phyloP scores from a whole-genome alignment of 2,329 filamentous ascomycete species.

The Monilinia aucupariae region DNA sequence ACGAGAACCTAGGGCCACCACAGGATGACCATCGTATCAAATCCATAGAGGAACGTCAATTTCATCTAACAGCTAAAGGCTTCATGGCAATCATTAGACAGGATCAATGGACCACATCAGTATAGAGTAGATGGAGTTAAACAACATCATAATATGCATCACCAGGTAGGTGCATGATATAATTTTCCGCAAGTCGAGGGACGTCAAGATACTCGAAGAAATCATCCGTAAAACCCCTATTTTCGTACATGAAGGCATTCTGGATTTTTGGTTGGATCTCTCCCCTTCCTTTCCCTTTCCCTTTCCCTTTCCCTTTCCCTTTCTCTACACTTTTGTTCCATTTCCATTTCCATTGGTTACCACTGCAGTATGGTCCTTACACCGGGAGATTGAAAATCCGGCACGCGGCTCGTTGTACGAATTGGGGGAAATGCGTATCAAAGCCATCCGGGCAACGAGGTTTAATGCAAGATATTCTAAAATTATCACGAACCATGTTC shows the following conservation, averaged over 20 bases:
- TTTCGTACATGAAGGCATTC: not conserved
- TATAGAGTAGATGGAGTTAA: not conserved
- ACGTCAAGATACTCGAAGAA: no score
- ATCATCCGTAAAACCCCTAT: not conserved
- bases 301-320: not conserved
- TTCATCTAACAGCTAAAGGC: not conserved
- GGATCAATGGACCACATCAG: not conserved
- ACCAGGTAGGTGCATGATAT: not conserved
- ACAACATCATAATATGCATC: not conserved
- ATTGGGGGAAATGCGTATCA: slow-evolving; percentile 11
- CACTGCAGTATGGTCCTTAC: no score
- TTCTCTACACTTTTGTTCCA: not conserved
- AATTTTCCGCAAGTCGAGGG: not conserved
- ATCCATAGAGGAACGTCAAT: not conserved
- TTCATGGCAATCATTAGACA: not conserved
- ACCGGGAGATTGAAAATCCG: not conserved
- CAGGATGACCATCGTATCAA: not conserved
- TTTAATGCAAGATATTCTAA: slow-evolving; percentile 8
- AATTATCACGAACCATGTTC: slow-evolving; percentile 1
- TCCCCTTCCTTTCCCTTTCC: not conserved
- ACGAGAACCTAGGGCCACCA: not conserved
- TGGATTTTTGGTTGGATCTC: not conserved
- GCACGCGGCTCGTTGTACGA: slow-evolving; percentile 10
- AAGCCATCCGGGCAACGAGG: slow-evolving; percentile 3
- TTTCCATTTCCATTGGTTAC: no score